Base-by-base conservation (phyloP, 176 grass and related monocot species). In the Oryza glumipatula region DNA sequence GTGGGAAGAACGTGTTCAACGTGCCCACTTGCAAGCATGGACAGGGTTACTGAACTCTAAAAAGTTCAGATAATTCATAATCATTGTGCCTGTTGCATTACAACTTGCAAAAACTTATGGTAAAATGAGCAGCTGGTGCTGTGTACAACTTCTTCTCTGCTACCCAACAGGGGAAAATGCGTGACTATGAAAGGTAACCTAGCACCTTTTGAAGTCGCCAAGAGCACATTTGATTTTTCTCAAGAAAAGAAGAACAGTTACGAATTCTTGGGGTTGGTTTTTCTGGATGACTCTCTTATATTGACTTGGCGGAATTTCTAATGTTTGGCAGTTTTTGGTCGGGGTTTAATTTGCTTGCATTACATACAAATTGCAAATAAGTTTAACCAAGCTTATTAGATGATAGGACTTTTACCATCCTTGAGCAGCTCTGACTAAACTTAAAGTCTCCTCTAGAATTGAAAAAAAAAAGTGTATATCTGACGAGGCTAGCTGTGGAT, bases 1-100 rank as follows among this genome's bases (percentile, higher is more conserved):
- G 46, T 46, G 44, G 76, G 70, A 84, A 84, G 68, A 84, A 84
- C 76, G 21, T 78, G 60, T 10, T 66, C 69, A 67, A 74, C 10
- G 11, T 26, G 60, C 32, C 81, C 58, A 58, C 75, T 84, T 74
- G 86, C 73, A 73, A 28, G 39, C 76, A 66, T 38, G 52, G 41
- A 74, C 12, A 48, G 6, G 63, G 4, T 16, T 56, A 63, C 38
- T 10, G 36, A 64, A 14, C n/a, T 21, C 39, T 11, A 23, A 23
- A 63, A 58, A 36, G 38, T 71, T 22, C 17, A 61, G 14, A 61
- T 70, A 9, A 24, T 76, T 75, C 58, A 64, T 51, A 49, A 70
- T 78, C 33, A 72, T 72, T 79, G 19, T 9, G 26, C 24, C 33
- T 64, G 74, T 78, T 77, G 73, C 74, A 48, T 79, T 23, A 56